phyloP scores from a whole-genome alignment of 768 basidiomycete genomes.

The Agrocybe praecox region DNA sequence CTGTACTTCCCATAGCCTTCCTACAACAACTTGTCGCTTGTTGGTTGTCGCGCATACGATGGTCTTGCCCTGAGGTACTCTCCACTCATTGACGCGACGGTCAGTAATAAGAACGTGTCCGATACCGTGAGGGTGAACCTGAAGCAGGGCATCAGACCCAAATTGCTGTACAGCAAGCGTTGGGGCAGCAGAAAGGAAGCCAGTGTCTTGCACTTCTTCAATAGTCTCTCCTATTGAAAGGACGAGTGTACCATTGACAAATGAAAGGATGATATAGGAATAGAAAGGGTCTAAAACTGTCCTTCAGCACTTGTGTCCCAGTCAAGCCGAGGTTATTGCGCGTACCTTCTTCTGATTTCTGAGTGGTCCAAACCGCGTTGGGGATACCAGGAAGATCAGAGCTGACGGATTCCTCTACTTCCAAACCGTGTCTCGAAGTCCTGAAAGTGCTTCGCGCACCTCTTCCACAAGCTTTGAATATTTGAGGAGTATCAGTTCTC shows the following conservation, averaged over 20 bases:
- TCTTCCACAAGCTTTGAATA: slow-evolving; percentile 91
- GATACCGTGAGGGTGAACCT: slow-evolving; percentile 96
- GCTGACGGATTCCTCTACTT: slow-evolving; percentile 93
- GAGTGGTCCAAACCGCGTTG: slow-evolving; percentile 98
- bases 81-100: slow-evolving; percentile 94
- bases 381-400: slow-evolving; percentile 97
- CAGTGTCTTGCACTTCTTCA: slow-evolving; percentile 98
- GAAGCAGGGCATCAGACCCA: slow-evolving; percentile 90
- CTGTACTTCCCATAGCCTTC: slow-evolving; percentile 96
- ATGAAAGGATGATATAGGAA: slow-evolving; percentile 97
- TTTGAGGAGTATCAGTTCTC: slow-evolving; percentile 96
- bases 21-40: slow-evolving; percentile 96
- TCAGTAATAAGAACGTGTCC: slow-evolving; percentile 93
- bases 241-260: slow-evolving; percentile 97
- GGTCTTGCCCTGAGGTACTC: slow-evolving; percentile 80
- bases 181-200: slow-evolving; percentile 96
- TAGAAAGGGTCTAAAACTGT: slow-evolving; percentile 76
- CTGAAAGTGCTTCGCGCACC: slow-evolving; percentile 88
- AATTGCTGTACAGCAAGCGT: slow-evolving; percentile 98
- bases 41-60: slow-evolving; percentile 96
- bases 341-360: slow-evolving; percentile 85
- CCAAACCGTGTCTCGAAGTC: slow-evolving; percentile 90
- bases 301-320: not conserved
- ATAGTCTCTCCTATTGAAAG: slow-evolving; percentile 98
- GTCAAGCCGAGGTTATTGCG: slow-evolving; percentile 1